A percentile compares a stretch with the other conserved stretches of the same genome.
Conservation (phyloP, 2,329 filamentous ascomycete species). For the Mollisia scopiformis region DNA sequence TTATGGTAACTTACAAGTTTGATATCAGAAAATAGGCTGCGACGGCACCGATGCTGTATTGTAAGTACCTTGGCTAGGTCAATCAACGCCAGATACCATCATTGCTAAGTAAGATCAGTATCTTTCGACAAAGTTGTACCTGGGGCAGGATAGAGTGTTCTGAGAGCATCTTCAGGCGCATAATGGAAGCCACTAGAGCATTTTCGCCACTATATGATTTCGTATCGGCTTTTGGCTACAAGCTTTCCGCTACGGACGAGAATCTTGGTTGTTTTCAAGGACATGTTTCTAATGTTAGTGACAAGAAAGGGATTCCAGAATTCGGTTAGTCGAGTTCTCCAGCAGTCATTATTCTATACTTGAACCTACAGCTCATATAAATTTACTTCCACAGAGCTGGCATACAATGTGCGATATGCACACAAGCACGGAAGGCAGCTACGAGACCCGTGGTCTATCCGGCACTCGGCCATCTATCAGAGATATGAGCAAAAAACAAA, state of each 20-base stretch:
- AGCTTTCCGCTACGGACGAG: not conserved
- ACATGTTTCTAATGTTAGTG: not conserved
- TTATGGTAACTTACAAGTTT: not conserved
- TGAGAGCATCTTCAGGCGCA: not conserved
- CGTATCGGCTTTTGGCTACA: not conserved
- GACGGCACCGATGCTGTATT: not conserved
- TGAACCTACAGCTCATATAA: not conserved
- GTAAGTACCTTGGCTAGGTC: not conserved
- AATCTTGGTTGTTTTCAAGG: not conserved
- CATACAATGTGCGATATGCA: not conserved
- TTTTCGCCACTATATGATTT: not conserved
- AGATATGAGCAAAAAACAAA: not conserved
- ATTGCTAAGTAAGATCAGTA: not conserved
- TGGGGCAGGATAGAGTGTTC: not conserved
- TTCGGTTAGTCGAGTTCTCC: not conserved
- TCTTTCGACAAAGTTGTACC: not conserved
- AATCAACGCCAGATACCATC: not conserved
- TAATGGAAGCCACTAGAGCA: not conserved
- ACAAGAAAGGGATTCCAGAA: not conserved
- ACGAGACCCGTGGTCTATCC: not conserved
- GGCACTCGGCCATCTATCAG: not conserved
- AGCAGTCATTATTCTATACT: not conserved
- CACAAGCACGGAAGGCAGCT: not conserved
- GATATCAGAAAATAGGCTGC: not conserved
- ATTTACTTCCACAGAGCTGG: not conserved